Evolutionary conservation across 345 rosid genomes (phyloP), one percentile per base, ranked within the genome.

Genomic region (Lagerstroemia speciosa): DNA sequence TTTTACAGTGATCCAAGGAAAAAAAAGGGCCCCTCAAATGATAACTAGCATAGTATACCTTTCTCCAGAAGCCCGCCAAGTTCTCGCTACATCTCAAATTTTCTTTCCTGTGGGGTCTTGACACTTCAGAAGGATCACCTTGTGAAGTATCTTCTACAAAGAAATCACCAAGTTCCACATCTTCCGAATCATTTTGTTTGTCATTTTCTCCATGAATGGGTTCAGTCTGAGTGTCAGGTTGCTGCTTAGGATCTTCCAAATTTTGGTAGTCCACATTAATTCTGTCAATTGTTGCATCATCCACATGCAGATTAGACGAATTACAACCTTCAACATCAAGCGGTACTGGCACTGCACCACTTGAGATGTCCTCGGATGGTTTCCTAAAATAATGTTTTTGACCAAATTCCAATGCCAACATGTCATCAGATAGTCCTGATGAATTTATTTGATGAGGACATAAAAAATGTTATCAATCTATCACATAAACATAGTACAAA

Each of bases 11-110:
- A 8, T 67, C 37, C 0, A 15, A 45, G 50, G 15, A 45, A 45
- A 45, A 11, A 45, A 15, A 11, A 45, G 48, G 19, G 16, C 50
- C 50, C 1, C 64, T 11, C 37, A 61, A n/a, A n/a, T 29, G 36
- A 30, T 34, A 64, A 10, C 43, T 29, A 31, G 26, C 5, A 64
- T 40, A 64, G 5, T 6, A 34, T 79, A 93, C 98, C 98, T 93
- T 89, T 81, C 85, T 93, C 98, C 98, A 93, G 70, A 93, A 83
- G 57, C 98, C 97, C 27, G 87, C 84, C 41, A 89, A 69, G 79
- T 85, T 83, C 81, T 79, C 93, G 73, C 81, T 84, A 65, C 76
- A 64, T 76, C 79, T 90, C 79, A 83, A 70, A 78, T 74, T 87
- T 79, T 87, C 93, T 75, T 83, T 81, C 79, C 83, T 85, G 69